A percentile compares a stretch with the other conserved stretches of the same genome.
Conservation (phyloP, 257 asterid genomes). For the Eustoma russellianum region DNA sequence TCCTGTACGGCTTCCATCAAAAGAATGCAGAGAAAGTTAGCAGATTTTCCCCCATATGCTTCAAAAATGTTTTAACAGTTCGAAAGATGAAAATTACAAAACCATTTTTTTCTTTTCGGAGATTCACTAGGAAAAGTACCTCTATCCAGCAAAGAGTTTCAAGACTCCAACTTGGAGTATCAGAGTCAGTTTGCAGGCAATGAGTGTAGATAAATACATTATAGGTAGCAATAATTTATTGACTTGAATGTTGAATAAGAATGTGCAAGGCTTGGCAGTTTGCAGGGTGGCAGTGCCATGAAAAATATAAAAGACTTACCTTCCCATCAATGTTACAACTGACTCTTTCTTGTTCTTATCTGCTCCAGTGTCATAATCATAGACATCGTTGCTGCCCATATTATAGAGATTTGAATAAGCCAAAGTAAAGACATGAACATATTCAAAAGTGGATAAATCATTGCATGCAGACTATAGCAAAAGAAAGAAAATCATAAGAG, state of each 20-base stretch:
- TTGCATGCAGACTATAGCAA: too few relatives aligned
- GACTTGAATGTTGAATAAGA: too few relatives aligned
- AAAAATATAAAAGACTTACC: constrained; percentile 31
- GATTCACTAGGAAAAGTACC: too few relatives aligned
- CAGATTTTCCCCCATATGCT: not conserved
- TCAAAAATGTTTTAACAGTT: not conserved
- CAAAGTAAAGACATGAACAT: not conserved
- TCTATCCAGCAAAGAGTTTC: too few relatives aligned
- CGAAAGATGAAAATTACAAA: too few relatives aligned
- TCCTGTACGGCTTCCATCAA: constrained; percentile 61
- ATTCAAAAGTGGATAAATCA: too few relatives aligned
- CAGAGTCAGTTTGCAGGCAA: too few relatives aligned
- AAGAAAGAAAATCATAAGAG: not conserved
- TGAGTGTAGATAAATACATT: too few relatives aligned
- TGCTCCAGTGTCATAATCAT: constrained; percentile 92
- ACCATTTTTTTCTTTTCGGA: too few relatives aligned
- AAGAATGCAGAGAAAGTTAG: constrained; percentile 13
- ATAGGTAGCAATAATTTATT: too few relatives aligned
- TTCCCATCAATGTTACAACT: constrained; percentile 66
- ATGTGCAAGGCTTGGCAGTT: too few relatives aligned
- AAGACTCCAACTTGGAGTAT: too few relatives aligned
- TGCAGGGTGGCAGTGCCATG: not conserved
- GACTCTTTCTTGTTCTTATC: constrained; percentile 95
- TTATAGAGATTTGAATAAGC: constrained; percentile 9
- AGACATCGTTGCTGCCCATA: constrained; percentile 85